phyloP scores from a whole-genome alignment of 2,329 filamentous ascomycete genomes.

The Beauveria pseudobassiana region DNA sequence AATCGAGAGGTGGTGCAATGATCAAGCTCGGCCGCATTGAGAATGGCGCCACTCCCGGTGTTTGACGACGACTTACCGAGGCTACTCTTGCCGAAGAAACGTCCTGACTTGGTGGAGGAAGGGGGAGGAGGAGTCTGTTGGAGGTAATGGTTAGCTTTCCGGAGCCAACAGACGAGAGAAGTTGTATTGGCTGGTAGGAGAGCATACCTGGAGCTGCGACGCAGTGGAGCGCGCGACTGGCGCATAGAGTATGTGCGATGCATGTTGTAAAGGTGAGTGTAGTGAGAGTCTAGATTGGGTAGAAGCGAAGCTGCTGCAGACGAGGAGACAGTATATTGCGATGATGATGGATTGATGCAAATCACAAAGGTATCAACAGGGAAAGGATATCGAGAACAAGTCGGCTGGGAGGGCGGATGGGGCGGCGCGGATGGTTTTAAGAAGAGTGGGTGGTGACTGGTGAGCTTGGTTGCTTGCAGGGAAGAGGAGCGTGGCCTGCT shows the following conservation, averaged over 20 bases:
- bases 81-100: slow-evolving; percentile 79
- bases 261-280: slow-evolving; percentile 47
- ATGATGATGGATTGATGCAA: slow-evolving; percentile 3
- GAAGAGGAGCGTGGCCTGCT: not conserved
- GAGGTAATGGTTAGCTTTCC: slow-evolving; percentile 8
- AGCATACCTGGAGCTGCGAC: slow-evolving; percentile 57
- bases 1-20: not conserved
- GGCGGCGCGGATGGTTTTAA: slow-evolving; percentile 10
- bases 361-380: slow-evolving; percentile 6
- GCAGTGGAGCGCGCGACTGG: slow-evolving; percentile 91
- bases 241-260: slow-evolving; percentile 99
- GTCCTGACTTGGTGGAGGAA: slow-evolving; percentile 83
- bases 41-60: not conserved
- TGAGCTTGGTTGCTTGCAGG: slow-evolving; percentile 10
- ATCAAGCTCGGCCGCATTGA: not conserved
- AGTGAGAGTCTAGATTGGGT: not conserved
- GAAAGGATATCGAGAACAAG: slow-evolving; percentile 2
- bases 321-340: not conserved
- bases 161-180: not conserved
- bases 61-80: slow-evolving; percentile 58
- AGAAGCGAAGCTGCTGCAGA: not conserved
- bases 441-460: not conserved
- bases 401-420: slow-evolving; percentile 8
- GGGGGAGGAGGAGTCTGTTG: slow-evolving; percentile 81
- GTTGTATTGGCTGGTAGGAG: not conserved